Base-by-base conservation (phyloP, 2,329 filamentous ascomycete genomes). In the Colletotrichum tamarilloi region DNA sequence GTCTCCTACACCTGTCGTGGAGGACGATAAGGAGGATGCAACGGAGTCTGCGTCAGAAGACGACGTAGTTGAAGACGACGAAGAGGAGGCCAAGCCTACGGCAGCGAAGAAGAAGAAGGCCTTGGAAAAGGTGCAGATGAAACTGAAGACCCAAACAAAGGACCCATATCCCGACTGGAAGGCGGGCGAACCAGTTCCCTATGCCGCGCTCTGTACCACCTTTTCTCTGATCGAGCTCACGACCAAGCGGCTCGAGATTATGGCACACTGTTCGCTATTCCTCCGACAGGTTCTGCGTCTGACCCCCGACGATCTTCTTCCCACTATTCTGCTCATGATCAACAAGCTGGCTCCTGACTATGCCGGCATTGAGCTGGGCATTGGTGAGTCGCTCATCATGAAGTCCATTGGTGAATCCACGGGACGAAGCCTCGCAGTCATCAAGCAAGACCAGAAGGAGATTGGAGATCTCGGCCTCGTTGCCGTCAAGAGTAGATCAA, bases 341-440 rank as follows among this genome's bases (percentile, higher is more conserved):
- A 98, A 98, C 84, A 98, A 98, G 82, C 90, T 99, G 30, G 97
- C 97, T 2, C 96, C 97, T 3, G 97, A 99, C 80, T 99, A 98
- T 81, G 93, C 95, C 56, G 97, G 97, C 24, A 95, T 99, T 75
- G 97, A 99, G 83, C 88, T 99, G 35, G 97, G 97, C n/a, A 99
- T 99, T 77, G 97, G 97, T 69, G 97, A 99, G 84, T 98, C 96
- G 0, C 84, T 99, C 32, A 98, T 99, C 78, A 98, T 98, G 95
- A 99, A 98, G 82, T 94, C 97, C 5, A 97, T 99, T 79, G 96
- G 96, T 12, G 96, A 98, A 84, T 93, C 92, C 35, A 99, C 97
- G 0, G 97, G 97, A 11, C 92, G 97, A 74, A 97, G 92, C 78
- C 84, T 98, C 59, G 89, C 92, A 49, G 92, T 98, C 65, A 98